Conservation (phyloP, 352 stramenopile species). For the Blastocystis sp. region DNA sequence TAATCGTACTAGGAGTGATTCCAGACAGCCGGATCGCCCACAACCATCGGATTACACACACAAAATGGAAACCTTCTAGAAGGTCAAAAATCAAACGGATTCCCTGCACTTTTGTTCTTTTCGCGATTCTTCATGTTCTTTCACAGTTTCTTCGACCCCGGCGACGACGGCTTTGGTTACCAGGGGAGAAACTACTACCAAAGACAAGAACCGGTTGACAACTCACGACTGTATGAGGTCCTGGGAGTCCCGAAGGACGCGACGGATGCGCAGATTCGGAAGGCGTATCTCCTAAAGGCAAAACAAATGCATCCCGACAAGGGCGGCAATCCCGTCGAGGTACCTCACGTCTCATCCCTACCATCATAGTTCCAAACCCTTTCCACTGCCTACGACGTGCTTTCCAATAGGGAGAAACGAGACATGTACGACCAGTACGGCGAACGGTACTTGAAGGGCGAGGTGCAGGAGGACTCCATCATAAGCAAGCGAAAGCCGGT, state of each 20-base stretch:
- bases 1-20: constrained; percentile 73
- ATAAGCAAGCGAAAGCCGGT: constrained; percentile 78
- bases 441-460: constrained; percentile 92
- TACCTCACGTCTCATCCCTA: not conserved
- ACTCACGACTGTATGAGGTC: constrained; percentile 86
- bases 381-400: constrained; percentile 92
- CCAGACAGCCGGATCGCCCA: not conserved
- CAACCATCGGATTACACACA: constrained; percentile 1
- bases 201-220: constrained; percentile 77
- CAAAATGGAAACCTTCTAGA: constrained; percentile 49
- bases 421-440: constrained; percentile 91
- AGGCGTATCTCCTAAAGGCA: constrained; percentile 85
- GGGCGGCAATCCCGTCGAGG: constrained; percentile 92
- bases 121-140: constrained; percentile 48
- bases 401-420: constrained; percentile 88
- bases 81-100: constrained; percentile 19
- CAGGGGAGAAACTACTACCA: not conserved
- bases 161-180: constrained; percentile 14
- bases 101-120: constrained; percentile 6
- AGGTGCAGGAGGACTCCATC: constrained; percentile 86
- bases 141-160: constrained; percentile 58
- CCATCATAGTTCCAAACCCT: constrained; percentile 85
- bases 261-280: constrained; percentile 85
- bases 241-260: constrained; percentile 85
- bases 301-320: constrained; percentile 97